Evolutionary conservation across 352 stramenopile species (phyloP).

Genomic region (Pythium rhizo-oryzae): DNA sequence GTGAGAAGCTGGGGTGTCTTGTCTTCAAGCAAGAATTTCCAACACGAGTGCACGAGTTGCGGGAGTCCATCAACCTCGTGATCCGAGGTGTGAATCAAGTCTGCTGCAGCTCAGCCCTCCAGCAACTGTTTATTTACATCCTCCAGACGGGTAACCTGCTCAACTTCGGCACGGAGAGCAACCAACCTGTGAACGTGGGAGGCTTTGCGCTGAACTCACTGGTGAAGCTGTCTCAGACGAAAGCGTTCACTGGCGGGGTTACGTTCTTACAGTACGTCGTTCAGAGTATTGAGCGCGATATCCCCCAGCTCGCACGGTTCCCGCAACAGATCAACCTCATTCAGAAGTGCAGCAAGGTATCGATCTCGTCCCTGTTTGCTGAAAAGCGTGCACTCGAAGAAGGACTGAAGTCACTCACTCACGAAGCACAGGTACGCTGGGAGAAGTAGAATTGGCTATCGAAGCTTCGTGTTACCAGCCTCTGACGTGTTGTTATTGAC

Average conservation of each 20-base stretch:
- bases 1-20: constrained; percentile 72
- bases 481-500: neutral
- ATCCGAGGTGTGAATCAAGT: constrained; percentile 80
- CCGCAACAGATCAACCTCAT: constrained; percentile 80
- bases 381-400: constrained; percentile 78
- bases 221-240: constrained; percentile 87
- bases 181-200: constrained; percentile 42
- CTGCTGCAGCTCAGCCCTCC: constrained; percentile 68
- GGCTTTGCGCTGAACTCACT: constrained; percentile 80
- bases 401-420: constrained; percentile 54
- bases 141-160: constrained; percentile 77
- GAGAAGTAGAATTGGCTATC: neutral
- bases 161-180: constrained; percentile 69
- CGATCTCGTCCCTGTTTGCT: constrained; percentile 56
- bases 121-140: constrained; percentile 89
- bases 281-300: constrained; percentile 81
- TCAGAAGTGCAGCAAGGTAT: constrained; percentile 72
- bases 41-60: constrained; percentile 70
- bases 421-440: constrained; percentile 45
- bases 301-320: constrained; percentile 72
- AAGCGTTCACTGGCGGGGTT: constrained; percentile 80
- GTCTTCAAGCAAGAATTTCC: constrained; percentile 88
- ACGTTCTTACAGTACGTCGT: constrained; percentile 89
- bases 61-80: constrained; percentile 77
- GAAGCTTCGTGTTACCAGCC: neutral